Base-by-base conservation (phyloP, 345 rosid genomes). In the Boechera divaricarpa region DNA sequence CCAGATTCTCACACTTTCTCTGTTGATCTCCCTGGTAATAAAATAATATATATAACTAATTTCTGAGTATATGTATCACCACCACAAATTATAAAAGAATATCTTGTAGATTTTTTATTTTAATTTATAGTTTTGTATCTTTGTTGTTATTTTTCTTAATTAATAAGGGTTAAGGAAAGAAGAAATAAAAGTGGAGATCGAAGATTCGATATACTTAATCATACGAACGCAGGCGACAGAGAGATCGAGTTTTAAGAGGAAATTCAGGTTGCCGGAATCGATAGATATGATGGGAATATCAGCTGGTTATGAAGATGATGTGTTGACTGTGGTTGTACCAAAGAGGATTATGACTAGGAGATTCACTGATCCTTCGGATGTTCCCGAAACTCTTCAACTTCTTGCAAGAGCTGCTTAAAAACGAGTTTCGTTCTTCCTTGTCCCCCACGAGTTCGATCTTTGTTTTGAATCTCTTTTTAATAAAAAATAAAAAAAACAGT, bases 321-420 rank as follows among this genome's bases (percentile, higher is more conserved):
- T 90, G 8, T 76, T 90, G 87, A 90, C 84, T 4, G 89, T 89
- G 8, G 72, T 75, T 33, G 96, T 82, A 7, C 94, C 96, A 12
- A 89, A 90, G 77, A 15, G 60, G 70, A 64, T 74, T 31, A 61
- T 53, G 69, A 63, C 87, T 52, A 85, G 91, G 67, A 85, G 81
- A 41, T 74, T 75, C 61, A 82, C 86, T 67, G 88, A 89, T n/a
- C 91, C 86, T 9, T 73, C 79, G 12, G 86, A 82, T 72, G 56
- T 87, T 53, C 88, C 89, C 13, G 80, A 83, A 10, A 86, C 62
- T 18, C 82, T 85, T 49, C 82, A 86, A 70, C 81, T 84, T 69
- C 86, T 86, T 79, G 98, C 98, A 7, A 89, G 90, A 81, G 98
- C 98, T 74, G 96, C 98, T 81, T 90, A 84, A 76, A 5, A 10